These are phyloP conservation scores for Penicillium odoratum DNA, from an alignment of 495 filamentous ascomycete genomes.

Conservation along the genomic window DNA sequence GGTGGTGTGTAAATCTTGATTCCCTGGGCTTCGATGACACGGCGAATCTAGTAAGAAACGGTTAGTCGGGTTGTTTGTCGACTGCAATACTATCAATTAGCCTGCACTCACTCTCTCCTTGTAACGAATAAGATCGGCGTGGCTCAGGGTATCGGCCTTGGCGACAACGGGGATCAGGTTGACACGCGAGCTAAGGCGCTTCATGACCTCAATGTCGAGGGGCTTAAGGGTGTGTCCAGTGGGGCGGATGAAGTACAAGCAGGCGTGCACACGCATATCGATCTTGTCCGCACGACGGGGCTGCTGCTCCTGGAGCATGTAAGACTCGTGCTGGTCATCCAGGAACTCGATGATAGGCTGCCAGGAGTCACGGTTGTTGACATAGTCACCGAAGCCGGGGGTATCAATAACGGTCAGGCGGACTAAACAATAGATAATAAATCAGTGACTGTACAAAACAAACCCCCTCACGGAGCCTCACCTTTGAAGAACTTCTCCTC, in stretches of 20 bases:
- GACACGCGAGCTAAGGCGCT: slow-evolving; percentile 92
- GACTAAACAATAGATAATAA: slow-evolving; percentile 55
- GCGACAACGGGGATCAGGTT: slow-evolving; percentile 98
- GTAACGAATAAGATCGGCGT: slow-evolving; percentile 83
- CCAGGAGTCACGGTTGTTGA: slow-evolving; percentile 99
- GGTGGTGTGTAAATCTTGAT: slow-evolving; percentile 99
- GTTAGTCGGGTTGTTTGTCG: slow-evolving; percentile 2
- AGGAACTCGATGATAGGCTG: slow-evolving; percentile 99
- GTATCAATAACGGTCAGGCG: slow-evolving; percentile 98
- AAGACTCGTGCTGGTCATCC: slow-evolving; percentile 99
- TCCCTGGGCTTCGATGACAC: slow-evolving; percentile 94
- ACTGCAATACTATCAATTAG: background rate
- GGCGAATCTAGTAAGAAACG: slow-evolving; percentile 65
- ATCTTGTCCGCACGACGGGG: slow-evolving; percentile 97
- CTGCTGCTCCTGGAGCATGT: slow-evolving; percentile 99
- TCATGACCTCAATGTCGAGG: slow-evolving; percentile 99
- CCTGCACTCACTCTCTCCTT: slow-evolving; percentile 74
- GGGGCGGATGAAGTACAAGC: slow-evolving; percentile 97
- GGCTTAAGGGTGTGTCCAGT: slow-evolving; percentile 99
- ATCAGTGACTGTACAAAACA: slow-evolving; percentile 1
- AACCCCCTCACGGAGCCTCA: slow-evolving; percentile 30
- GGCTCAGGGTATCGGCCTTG: slow-evolving; percentile 97
- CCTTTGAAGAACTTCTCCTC: slow-evolving; percentile 99
- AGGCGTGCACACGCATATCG: slow-evolving; percentile 97
- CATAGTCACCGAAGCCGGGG: slow-evolving; percentile 98